Base-by-base conservation (phyloP, 106 monocot species). In the Acorus gramineus region DNA sequence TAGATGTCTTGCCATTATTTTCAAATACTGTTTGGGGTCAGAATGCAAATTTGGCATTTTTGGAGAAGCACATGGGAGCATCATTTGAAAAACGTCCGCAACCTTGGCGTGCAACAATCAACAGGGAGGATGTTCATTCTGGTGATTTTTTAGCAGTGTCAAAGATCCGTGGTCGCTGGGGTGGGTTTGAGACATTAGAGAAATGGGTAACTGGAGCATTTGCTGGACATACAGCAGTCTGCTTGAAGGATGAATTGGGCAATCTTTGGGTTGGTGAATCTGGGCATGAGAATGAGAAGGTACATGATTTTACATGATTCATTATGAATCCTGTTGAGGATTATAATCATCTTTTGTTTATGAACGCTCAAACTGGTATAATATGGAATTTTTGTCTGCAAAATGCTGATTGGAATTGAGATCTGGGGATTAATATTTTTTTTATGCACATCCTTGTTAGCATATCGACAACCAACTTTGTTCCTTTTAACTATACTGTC, bases 141-240 rank as follows among this genome's bases (percentile, higher is more conserved):
- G 95, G 95, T 61, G 95, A 95, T 50, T 95, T 95, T 71, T 64
- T 95, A 61, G 95, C 90, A 28, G 61, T 90, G 2, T 95, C 94
- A 64, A 95, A 95, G 57, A 90, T 95, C 28, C 86, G 90, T 63
- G 95, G 95, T 7, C 90, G 95, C 55, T 95, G 95, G 90, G 95
- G 95, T 73, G 95, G 90, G 50, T 95, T 95, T 73, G 90, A 95
- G 72, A 90, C 90, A 46, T 62, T 95, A 61, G 95, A 95, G 65
- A 95, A 95, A 73, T 95, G 95, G 90, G 95, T 95, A 49, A 90
- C 90, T 52, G 95, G 95, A 68, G 82, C 95, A 72, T 95, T 87
- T 81, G 95, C 95, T 66, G 95, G 94, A 8, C 94, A 95, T 66
- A 95, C 87, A 51, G 86, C 95, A 56, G 90, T 95, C 61, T 95